Conservation (phyloP, 2,329 filamentous ascomycete species). For the Fusarium sp. region DNA sequence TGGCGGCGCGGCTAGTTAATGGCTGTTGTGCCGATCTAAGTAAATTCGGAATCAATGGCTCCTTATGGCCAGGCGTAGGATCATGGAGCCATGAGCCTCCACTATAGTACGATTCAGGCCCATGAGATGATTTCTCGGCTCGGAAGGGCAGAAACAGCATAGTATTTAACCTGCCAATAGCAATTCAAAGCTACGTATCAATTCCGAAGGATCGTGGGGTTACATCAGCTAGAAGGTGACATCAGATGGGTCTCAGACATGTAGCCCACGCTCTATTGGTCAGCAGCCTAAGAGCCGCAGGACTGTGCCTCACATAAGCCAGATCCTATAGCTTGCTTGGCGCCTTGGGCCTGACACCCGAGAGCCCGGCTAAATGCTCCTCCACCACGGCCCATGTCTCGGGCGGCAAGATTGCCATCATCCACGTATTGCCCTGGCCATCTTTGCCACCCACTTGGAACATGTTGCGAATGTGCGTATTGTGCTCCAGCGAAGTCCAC, state of each 20-base stretch:
- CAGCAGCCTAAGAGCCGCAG: not conserved
- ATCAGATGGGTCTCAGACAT: not conserved
- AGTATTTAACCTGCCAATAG: slow-evolving; percentile 1
- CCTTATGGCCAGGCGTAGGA: not conserved
- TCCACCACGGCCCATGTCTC: not conserved
- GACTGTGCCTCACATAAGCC: not conserved
- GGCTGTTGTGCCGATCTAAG: not conserved
- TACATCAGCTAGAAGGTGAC: not conserved
- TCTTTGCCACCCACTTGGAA: slow-evolving; percentile 7
- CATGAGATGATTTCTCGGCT: not conserved
- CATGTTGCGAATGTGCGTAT: not conserved
- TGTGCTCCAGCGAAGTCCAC: slow-evolving; percentile 1
- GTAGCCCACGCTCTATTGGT: not conserved
- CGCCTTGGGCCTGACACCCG: not conserved
- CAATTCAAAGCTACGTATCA: not conserved
- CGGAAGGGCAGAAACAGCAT: not conserved
- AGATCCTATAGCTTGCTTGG: slow-evolving; percentile 1
- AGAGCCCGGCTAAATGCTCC: slow-evolving; percentile 1
- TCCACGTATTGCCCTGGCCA: not conserved
- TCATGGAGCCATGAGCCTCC: not conserved
- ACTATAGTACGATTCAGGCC: not conserved
- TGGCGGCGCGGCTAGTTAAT: not conserved
- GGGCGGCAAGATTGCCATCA: slow-evolving; percentile 1
- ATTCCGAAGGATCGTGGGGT: not conserved
- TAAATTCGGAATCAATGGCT: not conserved